Base-by-base conservation (phyloP, 208 protist species). In the Tritrichomonas foetus region DNA sequence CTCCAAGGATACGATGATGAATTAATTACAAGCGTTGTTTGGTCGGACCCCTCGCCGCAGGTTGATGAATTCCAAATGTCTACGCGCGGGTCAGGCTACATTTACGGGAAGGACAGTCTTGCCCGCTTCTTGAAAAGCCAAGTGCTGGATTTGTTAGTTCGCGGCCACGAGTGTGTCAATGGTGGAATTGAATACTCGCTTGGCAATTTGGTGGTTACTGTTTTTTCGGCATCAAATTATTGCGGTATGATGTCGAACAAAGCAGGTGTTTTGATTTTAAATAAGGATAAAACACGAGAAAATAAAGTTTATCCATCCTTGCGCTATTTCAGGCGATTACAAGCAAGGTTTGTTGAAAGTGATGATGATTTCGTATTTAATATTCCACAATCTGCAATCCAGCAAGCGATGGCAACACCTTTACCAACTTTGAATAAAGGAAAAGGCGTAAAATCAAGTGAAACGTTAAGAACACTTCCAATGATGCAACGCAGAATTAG, bases 221-320 rank as follows among this genome's bases (percentile, higher is more conserved):
- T 75, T 41, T 75, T 82, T 53, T 50, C 41, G 1, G 74, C 74
- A n/a, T 82, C 74, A 30, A 49, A 82, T 82, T 82, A 82, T 50
- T 82, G 74, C 41, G 74, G 74, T 1, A 50, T 82, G 47, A n/a
- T 41, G 5, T 20, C 33, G 11, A 82, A 82, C 25, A 50, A 82
- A 82, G 3, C 74, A 1, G 33, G 41, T 49, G 74, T 82, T 50
- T 50, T 82, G n/a, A n/a, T n/a, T n/a, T n/a, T n/a, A n/a, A n/a
- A n/a, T n/a, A n/a, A n/a, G n/a, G n/a, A n/a, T n/a, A n/a, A n/a
- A n/a, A n/a, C n/a, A n/a, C n/a, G n/a, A n/a, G n/a, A n/a, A n/a
- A n/a, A n/a, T n/a, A n/a, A n/a, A n/a, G n/a, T n/a, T n/a, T n/a
- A n/a, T n/a, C n/a, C n/a, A n/a, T n/a, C n/a, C n/a, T n/a, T n/a